Percentiles rank a stretch among this genome's conserved stretches.
phyloP scores from a whole-genome alignment of 2,329 filamentous ascomycete species.

The Nakataea oryzae region DNA sequence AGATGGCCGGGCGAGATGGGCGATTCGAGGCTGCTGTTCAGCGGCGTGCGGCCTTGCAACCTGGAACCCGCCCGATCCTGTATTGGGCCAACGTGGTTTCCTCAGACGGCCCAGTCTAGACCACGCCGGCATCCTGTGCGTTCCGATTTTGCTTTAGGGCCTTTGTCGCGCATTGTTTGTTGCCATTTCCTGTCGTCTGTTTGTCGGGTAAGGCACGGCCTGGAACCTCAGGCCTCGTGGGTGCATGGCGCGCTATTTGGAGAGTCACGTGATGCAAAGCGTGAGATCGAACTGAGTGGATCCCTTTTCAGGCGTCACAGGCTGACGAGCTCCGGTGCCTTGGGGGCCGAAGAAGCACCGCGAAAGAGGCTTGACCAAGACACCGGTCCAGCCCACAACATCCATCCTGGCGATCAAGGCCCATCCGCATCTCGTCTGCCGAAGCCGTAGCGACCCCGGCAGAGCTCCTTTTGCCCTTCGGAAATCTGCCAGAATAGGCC shows the following conservation, averaged over 20 bases:
- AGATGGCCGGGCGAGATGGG: not conserved
- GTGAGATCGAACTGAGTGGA: not conserved
- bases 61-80: not conserved
- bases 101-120: too few relatives aligned
- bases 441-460: too few relatives aligned
- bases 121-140: not conserved
- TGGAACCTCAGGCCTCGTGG: too few relatives aligned
- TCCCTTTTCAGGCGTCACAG: not conserved
- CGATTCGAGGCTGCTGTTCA: not conserved
- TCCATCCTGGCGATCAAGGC: not conserved
- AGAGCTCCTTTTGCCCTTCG: not conserved
- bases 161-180: not conserved
- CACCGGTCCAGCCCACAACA: not conserved
- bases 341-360: not conserved
- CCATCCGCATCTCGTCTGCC: not conserved
- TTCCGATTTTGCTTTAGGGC: not conserved
- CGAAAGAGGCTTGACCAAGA: not conserved
- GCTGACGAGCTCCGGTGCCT: not conserved
- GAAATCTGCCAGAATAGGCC: not conserved
- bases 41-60: too few relatives aligned
- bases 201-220: not conserved
- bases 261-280: not conserved
- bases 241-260: too few relatives aligned
- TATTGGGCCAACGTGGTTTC: not conserved
- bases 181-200: not conserved